Percentiles rank a stretch among this genome's conserved stretches.
Conservation (phyloP, 148 eudicot genomes). For the Nepenthes gracilis region DNA sequence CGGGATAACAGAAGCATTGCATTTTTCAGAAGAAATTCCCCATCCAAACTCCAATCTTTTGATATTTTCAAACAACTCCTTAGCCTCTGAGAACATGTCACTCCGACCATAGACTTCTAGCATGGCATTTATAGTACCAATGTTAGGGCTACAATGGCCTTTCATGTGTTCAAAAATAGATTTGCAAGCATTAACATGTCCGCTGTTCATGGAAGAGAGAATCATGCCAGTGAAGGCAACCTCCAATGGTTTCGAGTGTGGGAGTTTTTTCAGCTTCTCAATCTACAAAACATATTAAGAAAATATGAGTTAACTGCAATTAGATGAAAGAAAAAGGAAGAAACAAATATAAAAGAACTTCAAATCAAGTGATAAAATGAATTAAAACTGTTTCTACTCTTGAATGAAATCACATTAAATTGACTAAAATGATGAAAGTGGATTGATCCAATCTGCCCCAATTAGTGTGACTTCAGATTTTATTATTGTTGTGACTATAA, state of each 20-base stretch:
- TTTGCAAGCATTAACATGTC: constrained; percentile 51
- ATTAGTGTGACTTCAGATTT: no score
- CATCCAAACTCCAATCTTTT: constrained; percentile 21
- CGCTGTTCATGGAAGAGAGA: constrained; percentile 60
- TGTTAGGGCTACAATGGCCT: constrained; percentile 35
- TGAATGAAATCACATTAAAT: no score
- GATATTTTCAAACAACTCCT: constrained; percentile 57
- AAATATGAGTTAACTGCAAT: no score
- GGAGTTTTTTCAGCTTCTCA: constrained; percentile 52
- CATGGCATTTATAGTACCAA: constrained; percentile 78
- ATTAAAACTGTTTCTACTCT: no score
- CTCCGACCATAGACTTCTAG: constrained; percentile 67
- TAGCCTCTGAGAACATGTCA: constrained; percentile 86
- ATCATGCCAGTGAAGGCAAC: constrained; percentile 93
- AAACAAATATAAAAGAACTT: no score
- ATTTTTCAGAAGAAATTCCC: constrained; percentile 11
- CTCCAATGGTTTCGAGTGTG: constrained; percentile 48
- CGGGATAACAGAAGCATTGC: constrained; percentile 27
- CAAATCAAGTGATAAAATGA: no score
- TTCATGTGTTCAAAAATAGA: constrained; percentile 55
- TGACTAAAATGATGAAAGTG: no score
- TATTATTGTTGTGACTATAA: no score
- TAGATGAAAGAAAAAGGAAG: no score
- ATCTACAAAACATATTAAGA: constrained; percentile 30
- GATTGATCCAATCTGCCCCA: no score